Evolutionary conservation across 1,284 basidiomycete genomes (phyloP), one percentile per base, ranked within the genome.

Genomic region (Trametes versicolor): DNA sequence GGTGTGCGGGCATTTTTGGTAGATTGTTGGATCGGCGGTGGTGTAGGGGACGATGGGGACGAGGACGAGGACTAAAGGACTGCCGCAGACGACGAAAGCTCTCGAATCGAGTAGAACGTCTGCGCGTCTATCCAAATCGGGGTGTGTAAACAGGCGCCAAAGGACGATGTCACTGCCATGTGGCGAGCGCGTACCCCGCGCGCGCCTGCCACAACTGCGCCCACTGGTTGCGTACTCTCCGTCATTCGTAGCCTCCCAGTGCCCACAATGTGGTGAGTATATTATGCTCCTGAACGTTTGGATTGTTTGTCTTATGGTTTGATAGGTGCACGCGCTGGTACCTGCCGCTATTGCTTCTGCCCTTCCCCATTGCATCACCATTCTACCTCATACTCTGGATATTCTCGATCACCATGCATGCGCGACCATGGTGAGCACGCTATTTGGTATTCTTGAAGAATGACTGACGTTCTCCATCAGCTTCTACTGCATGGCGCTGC

Each of bases 261-360:
- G 50, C 29, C 12, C 50, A 58, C 23, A 9, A 82, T 80, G 82
- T 83, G 81, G 81, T 76, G 15, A 60, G 72, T 71, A 23, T 7
- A 12, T 41, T 50, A 47, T 4, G 39, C 15, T 49, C 23, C 37
- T 39, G 10, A 12, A 39, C 2, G 15, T 49, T 15, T 25, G 29
- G 19, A 21, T 8, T 23, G 2, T 15, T 12, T 25, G 1, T 47
- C 5, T 27, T 17, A 4, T 15, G 3, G 36, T 43, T 1, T 53
- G n/a, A 15, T 48, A 92, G 91, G 90, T 93, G 91, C 72, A 93
- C 92, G 25, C 83, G 92, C 63, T 93, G 92, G 93, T 94, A 90
- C 75, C 79, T 94, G 29, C 92, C 92, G 1, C 77, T 94, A 23
- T 76, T 94, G 7, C 79, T 94, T 12, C 78, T 94, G 23, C 92